Evolutionary conservation across 108 stramenopile species (phyloP).

Genomic region (Bacterosira constricta): DNA sequence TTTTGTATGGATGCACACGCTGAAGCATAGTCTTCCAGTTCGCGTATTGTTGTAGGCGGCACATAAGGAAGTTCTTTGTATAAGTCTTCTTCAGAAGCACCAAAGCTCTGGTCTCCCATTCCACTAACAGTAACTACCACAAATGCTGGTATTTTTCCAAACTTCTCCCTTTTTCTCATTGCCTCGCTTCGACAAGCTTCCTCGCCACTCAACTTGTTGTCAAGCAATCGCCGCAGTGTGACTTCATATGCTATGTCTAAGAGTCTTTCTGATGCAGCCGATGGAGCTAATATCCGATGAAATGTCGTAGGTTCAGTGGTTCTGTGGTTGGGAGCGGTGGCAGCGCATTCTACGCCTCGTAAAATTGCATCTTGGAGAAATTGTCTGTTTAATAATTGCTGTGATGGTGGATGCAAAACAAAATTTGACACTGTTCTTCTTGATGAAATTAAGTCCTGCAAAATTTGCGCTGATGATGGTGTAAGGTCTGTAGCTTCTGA

Average conservation of each 20-base stretch:
- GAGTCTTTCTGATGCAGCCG: conserved; percentile 43
- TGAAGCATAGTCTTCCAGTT: conserved; percentile 80
- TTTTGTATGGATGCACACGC: conserved; percentile 79
- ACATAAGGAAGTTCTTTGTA: conserved; percentile 55
- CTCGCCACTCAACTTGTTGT: conserved; percentile 32
- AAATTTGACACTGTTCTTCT: no score
- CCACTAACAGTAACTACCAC: conserved; percentile 60
- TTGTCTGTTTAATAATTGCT: no score
- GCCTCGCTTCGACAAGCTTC: conserved; percentile 51
- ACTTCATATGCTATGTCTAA: conserved; percentile 71
- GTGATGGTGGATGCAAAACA: no score
- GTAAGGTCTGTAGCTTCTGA: no score
- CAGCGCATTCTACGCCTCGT: conserved; percentile 65
- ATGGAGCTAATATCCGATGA: conserved; percentile 57
- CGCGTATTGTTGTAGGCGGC: conserved; percentile 57
- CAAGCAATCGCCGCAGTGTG: conserved; percentile 29
- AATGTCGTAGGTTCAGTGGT: conserved; percentile 72
- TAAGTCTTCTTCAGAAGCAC: neutral
- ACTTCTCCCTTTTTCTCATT: conserved; percentile 64
- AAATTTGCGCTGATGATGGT: no score
- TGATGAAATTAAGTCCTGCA: no score
- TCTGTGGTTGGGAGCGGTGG: conserved; percentile 71
- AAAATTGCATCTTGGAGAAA: conserved; percentile 53
- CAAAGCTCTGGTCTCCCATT: conserved; percentile 49
- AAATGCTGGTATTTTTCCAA: conserved; percentile 72